Evolutionary conservation across 108 stramenopile genomes (phyloP).

Genomic region (Craspedostauros australis): DNA sequence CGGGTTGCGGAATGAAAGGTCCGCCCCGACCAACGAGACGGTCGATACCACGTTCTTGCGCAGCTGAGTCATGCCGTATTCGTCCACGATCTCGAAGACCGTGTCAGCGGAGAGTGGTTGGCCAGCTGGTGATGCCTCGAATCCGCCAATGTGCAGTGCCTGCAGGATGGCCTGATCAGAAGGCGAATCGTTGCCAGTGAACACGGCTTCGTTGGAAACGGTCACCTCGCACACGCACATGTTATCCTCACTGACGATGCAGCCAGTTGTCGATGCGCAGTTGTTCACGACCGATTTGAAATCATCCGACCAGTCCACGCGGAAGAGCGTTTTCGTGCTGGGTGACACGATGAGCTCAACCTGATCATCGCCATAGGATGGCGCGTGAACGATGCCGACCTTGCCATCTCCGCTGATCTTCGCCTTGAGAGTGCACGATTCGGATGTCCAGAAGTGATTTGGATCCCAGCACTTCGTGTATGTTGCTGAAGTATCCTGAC

Average conservation of each 20-base stretch:
- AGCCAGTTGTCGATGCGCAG: background rate
- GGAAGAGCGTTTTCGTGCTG: conserved; percentile 28
- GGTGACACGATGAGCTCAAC: background rate
- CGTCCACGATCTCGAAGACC: conserved; percentile 42
- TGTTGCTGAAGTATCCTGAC: too few relatives aligned
- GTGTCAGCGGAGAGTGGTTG: conserved; percentile 15
- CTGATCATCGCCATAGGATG: conserved; percentile 11
- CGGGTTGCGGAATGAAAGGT: conserved; percentile 50
- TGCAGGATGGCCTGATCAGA: too few relatives aligned
- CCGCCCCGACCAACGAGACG: conserved; percentile 28
- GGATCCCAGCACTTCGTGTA: too few relatives aligned
- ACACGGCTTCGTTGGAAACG: conserved; percentile 5
- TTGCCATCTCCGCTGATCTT: conserved; percentile 56
- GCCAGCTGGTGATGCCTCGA: too few relatives aligned
- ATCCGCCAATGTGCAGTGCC: too few relatives aligned
- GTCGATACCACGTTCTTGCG: conserved; percentile 45
- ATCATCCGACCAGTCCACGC: conserved; percentile 20
- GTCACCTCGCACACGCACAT: conserved; percentile 16
- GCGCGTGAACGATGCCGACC: conserved; percentile 49
- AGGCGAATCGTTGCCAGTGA: too few relatives aligned
- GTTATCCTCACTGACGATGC: conserved; percentile 3
- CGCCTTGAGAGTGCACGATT: conserved; percentile 36
- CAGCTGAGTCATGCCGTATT: conserved; percentile 27
- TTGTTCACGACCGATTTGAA: background rate
- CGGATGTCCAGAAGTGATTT: conserved; percentile 34